phyloP scores from a whole-genome alignment of 164 flowering plant genomes.

The Buxus sempervirens region DNA sequence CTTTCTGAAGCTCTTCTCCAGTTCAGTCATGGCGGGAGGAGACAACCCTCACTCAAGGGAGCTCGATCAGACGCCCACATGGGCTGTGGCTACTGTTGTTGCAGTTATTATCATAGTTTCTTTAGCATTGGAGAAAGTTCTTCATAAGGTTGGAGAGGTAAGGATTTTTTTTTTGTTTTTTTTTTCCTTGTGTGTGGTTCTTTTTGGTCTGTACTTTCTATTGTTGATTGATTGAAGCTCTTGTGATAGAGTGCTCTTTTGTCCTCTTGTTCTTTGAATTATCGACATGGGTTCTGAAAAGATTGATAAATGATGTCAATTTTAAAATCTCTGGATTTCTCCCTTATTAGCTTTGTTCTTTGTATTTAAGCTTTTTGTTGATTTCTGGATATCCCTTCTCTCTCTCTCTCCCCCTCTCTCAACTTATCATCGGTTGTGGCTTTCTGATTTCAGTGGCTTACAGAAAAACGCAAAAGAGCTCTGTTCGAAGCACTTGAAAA shows the following conservation, averaged over 20 bases:
- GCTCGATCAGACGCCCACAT: constrained; percentile 66
- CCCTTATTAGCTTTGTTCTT: background rate
- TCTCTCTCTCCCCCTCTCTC: background rate
- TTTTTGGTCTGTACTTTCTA: too few species aligned
- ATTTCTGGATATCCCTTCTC: background rate
- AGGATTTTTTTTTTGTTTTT: background rate
- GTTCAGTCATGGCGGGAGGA: background rate
- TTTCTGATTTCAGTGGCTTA: constrained; percentile 53
- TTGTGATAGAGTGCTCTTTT: too few species aligned
- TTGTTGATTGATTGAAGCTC: too few species aligned
- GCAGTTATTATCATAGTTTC: constrained; percentile 49
- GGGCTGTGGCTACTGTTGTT: constrained; percentile 61
- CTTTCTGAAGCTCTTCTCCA: background rate
- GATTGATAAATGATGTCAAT: background rate
- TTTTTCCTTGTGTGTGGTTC: background rate
- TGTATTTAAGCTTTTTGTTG: background rate
- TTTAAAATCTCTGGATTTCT: background rate
- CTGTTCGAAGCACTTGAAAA: constrained; percentile 85
- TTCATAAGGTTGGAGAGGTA: constrained; percentile 49
- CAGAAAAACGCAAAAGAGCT: constrained; percentile 61
- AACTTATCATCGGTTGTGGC: background rate
- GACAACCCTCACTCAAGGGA: constrained; percentile 5
- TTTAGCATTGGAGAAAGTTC: constrained; percentile 40
- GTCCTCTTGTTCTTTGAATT: too few species aligned
- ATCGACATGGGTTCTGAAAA: background rate